These are phyloP conservation scores for Rhexocercosporidium sp. DNA, from an alignment of 2,329 filamentous ascomycete genomes.

Conservation along the genomic window DNA sequence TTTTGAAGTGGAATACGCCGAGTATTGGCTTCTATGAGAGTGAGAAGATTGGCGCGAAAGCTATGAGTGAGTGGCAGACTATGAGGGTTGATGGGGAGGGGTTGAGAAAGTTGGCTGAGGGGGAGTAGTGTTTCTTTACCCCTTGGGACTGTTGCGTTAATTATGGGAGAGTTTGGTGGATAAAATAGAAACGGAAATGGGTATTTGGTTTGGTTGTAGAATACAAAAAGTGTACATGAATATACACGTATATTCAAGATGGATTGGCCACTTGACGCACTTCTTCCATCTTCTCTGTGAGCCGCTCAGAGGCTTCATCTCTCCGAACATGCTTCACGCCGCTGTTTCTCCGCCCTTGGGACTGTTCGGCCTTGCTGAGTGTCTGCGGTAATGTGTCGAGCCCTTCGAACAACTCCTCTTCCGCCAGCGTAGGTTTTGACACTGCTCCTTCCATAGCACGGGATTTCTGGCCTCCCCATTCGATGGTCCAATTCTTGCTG, in stretches of 20 bases:
- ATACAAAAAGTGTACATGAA: neutral
- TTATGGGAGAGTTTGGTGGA: neutral
- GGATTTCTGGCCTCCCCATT: conserved; percentile 51
- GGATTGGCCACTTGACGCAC: neutral
- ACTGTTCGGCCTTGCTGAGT: neutral
- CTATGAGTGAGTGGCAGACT: conserved; percentile 74
- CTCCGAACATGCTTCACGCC: neutral
- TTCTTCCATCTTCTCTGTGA: neutral
- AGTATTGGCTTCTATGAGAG: conserved; percentile 85
- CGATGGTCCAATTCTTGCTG: conserved; percentile 43
- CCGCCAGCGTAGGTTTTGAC: conserved; percentile 34
- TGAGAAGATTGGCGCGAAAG: conserved; percentile 65
- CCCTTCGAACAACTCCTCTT: conserved; percentile 55
- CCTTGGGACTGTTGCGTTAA: no score
- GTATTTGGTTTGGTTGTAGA: neutral
- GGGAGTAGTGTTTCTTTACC: conserved; percentile 10
- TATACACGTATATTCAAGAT: neutral
- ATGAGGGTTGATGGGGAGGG: conserved; percentile 75
- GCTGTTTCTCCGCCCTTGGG: neutral
- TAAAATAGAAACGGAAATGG: neutral
- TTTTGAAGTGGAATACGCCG: conserved; percentile 91
- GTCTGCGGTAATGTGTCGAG: conserved; percentile 39
- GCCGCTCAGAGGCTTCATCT: neutral
- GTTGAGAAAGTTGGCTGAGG: conserved; percentile 60
- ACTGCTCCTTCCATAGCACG: conserved; percentile 41